Evolutionary conservation across 2,329 filamentous ascomycete genomes (phyloP).

Genomic region (Fulvia fulva): DNA sequence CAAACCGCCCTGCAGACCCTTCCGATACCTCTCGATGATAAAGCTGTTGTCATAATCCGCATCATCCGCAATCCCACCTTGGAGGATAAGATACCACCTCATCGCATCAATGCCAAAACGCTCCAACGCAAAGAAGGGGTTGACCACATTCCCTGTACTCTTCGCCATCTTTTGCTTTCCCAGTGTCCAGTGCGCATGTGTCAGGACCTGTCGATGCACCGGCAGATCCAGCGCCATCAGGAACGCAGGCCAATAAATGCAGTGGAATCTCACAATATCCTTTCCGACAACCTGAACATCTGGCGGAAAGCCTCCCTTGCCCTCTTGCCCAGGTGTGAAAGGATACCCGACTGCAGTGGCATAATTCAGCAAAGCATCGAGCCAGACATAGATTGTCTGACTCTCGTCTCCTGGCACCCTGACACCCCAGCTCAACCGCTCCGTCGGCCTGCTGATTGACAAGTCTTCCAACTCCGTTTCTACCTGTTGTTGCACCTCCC

Average conservation of each 20-base stretch:
- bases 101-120: conserved; percentile 83
- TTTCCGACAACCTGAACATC: conserved; percentile 93
- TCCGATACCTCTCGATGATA: conserved; percentile 74
- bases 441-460: conserved; percentile 77
- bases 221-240: conserved; percentile 82
- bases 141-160: conserved; percentile 89
- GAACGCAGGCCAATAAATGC: conserved; percentile 96
- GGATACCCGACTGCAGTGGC: conserved; percentile 84
- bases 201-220: conserved; percentile 72
- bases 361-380: conserved; percentile 94
- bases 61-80: conserved; percentile 73
- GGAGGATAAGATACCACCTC: conserved; percentile 81
- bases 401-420: conserved; percentile 75
- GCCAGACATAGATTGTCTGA: conserved; percentile 97
- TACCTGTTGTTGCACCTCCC: conserved; percentile 75
- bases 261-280: conserved; percentile 94
- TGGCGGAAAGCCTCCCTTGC: conserved; percentile 74
- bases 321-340: conserved; percentile 63
- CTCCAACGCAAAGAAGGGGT: conserved; percentile 86
- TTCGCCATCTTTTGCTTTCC: conserved; percentile 94
- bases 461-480: conserved; percentile 75
- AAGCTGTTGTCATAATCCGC: conserved; percentile 77
- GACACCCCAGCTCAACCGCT: conserved; percentile 82
- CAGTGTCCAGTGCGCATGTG: conserved; percentile 94
- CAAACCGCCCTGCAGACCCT: conserved; percentile 69